phyloP scores from a whole-genome alignment of 768 basidiomycete genomes.

The Russula foetens region DNA sequence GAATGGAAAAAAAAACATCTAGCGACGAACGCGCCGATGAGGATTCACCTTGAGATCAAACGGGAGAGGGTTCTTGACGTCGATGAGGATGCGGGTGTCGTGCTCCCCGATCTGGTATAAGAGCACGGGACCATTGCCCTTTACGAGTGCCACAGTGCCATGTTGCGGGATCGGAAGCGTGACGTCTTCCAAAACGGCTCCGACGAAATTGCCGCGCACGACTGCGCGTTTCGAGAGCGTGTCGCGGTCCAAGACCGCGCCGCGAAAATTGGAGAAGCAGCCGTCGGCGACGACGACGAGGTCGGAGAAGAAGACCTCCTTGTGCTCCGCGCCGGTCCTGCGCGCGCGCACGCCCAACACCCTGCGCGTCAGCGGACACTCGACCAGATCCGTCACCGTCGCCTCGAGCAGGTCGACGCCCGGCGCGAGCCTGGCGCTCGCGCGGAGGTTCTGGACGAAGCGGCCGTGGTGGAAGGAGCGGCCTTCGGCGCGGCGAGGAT shows the following conservation, averaged over 20 bases:
- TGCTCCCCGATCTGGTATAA: constrained; percentile 85
- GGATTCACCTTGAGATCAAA: constrained; percentile 62
- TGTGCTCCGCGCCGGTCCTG: constrained; percentile 30
- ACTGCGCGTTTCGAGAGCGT: constrained; percentile 42
- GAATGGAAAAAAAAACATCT: too few species aligned
- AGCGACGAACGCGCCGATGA: background rate
- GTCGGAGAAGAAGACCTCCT: constrained; percentile 58
- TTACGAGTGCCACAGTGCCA: constrained; percentile 78
- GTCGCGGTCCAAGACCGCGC: constrained; percentile 45
- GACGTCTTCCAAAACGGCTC: constrained; percentile 73
- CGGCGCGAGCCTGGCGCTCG: constrained; percentile 46
- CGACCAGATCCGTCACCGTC: constrained; percentile 69
- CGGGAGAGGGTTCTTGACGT: constrained; percentile 79
- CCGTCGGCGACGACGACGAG: constrained; percentile 90
- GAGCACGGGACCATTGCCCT: constrained; percentile 79
- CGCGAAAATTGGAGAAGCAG: constrained; percentile 89
- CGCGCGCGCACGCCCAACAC: constrained; percentile 62
- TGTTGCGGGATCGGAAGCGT: constrained; percentile 64
- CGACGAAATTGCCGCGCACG: constrained; percentile 76
- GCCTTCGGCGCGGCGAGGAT: constrained; percentile 66
- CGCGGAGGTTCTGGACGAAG: constrained; percentile 75
- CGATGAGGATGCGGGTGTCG: constrained; percentile 91
- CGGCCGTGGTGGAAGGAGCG: constrained; percentile 91
- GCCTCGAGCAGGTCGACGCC: constrained; percentile 82
- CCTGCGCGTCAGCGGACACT: constrained; percentile 40